Conservation (phyloP, 2,329 filamentous ascomycete species). For the Colletotrichum endophyticum region DNA sequence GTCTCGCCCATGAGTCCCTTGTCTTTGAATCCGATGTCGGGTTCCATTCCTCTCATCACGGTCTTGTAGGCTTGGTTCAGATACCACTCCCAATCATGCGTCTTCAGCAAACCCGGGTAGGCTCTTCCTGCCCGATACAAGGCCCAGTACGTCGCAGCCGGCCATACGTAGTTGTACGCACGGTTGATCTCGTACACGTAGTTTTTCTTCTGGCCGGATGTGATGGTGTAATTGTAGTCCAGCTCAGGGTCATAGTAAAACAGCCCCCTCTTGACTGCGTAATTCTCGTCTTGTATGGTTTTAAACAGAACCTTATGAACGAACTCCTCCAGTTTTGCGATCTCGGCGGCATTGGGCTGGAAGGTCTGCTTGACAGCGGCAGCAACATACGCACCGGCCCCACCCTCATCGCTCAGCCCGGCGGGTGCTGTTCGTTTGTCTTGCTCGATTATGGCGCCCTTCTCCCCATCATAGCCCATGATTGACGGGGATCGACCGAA, state of each 20-base stretch:
- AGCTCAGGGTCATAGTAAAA: constrained; percentile 59
- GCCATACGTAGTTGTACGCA: constrained; percentile 65
- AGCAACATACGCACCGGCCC: constrained; percentile 59
- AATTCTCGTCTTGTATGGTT: constrained; percentile 49
- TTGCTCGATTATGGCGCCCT: constrained; percentile 44
- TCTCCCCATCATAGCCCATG: constrained; percentile 61
- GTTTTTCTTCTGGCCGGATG: constrained; percentile 39
- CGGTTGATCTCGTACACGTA: constrained; percentile 50
- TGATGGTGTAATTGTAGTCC: constrained; percentile 48
- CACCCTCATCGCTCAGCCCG: constrained; percentile 64
- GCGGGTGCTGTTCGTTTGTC: constrained; percentile 60
- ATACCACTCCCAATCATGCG: constrained; percentile 57
- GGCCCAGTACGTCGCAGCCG: constrained; percentile 59
- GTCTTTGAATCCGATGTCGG: constrained; percentile 46
- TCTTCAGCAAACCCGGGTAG: constrained; percentile 46
- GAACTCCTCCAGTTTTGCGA: constrained; percentile 58
- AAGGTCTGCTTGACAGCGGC: constrained; percentile 58
- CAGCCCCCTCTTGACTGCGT: constrained; percentile 48
- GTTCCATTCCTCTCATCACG: constrained; percentile 41
- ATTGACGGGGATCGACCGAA: constrained; percentile 59
- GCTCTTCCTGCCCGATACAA: constrained; percentile 58
- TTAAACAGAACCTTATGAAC: constrained; percentile 54
- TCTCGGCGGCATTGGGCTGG: constrained; percentile 51
- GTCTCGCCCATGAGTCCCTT: constrained; percentile 65
- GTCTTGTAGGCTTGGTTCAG: constrained; percentile 58